A percentile compares a stretch with the other conserved stretches of the same genome.
These are phyloP conservation scores for Trypethelium eluteriae DNA, from an alignment of 495 filamentous ascomycete species.

Conservation along the genomic window DNA sequence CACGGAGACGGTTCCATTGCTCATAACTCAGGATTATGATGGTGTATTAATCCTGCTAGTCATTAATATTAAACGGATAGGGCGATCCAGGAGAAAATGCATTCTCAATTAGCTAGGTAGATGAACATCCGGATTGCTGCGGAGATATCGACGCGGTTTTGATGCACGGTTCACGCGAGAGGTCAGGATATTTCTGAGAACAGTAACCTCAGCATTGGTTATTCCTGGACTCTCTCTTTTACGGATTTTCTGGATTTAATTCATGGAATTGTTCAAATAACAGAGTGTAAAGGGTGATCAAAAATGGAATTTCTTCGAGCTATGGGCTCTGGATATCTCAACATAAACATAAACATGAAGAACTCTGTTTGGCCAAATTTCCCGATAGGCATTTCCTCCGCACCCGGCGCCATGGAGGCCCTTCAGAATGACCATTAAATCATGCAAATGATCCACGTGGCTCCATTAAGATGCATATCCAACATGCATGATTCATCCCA, in stretches of 20 bases:
- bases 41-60: neutral
- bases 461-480: too few species aligned
- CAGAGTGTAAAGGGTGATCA: neutral
- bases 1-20: slow-evolving; percentile 2
- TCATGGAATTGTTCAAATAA: too few species aligned
- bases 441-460: too few species aligned
- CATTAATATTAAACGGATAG: neutral
- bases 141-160: neutral
- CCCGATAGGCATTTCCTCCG: too few species aligned
- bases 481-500: too few species aligned
- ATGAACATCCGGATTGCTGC: neutral
- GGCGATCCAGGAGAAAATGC: neutral
- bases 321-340: neutral
- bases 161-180: neutral
- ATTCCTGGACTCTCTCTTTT: too few species aligned
- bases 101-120: neutral
- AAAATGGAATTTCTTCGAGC: neutral
- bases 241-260: too few species aligned
- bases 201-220: neutral
- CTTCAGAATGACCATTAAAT: too few species aligned
- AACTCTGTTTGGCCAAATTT: too few species aligned
- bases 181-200: neutral
- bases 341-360: too few species aligned
- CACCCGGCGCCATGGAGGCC: too few species aligned
- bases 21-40: neutral